Evolutionary conservation across 768 basidiomycete species (phyloP).

Genomic region (Hygrophorus russula): DNA sequence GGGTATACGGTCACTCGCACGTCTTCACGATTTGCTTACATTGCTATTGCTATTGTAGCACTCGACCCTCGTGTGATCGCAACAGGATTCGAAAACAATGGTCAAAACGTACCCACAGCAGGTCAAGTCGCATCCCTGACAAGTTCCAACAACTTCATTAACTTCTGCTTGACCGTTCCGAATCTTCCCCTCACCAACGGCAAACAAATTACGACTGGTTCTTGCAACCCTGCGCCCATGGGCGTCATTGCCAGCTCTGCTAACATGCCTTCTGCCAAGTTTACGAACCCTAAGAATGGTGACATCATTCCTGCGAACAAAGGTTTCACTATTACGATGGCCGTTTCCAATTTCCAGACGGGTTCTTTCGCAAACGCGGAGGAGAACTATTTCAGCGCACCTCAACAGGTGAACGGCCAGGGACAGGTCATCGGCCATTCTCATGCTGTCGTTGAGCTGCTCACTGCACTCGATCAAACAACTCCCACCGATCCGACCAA

Average conservation of each 20-base stretch:
- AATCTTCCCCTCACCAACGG: conserved; percentile 45
- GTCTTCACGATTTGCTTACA: neutral
- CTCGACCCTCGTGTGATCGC: conserved; percentile 44
- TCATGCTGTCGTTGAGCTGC: conserved; percentile 44
- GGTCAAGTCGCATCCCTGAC: conserved; percentile 44
- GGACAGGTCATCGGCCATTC: conserved; percentile 48
- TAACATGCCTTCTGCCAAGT: conserved; percentile 40
- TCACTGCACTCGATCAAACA: conserved; percentile 32
- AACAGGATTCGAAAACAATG: conserved; percentile 36
- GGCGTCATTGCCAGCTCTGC: conserved; percentile 37
- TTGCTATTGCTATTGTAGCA: conserved; percentile 23
- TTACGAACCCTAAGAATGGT: conserved; percentile 31
- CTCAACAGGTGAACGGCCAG: conserved; percentile 37
- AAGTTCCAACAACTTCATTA: conserved; percentile 52
- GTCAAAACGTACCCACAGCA: conserved; percentile 28
- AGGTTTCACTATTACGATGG: conserved; percentile 41
- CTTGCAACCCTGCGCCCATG: conserved; percentile 51
- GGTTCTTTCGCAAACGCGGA: conserved; percentile 46
- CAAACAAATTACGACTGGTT: conserved; percentile 36
- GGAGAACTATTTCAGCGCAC: conserved; percentile 44
- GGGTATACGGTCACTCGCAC: conserved; percentile 4
- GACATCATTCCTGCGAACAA: conserved; percentile 31
- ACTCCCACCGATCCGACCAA: conserved; percentile 34
- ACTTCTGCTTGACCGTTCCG: conserved; percentile 35
- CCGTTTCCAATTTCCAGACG: conserved; percentile 32